Evolutionary conservation across 176 grass and related monocot genomes (phyloP).

Genomic region (Zea mays): Zm-B73-REFERENCE-NAM-5.0 NC_050103.1:124152001-124152500

Average conservation of each 20-base stretch:
- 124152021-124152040: slow-evolving; percentile 1
- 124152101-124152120: not conserved
- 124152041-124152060: not conserved
- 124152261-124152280: slow-evolving; percentile 12
- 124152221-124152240: slow-evolving; percentile 13
- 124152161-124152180: not conserved
- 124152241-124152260: not conserved
- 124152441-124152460: slow-evolving; percentile 69
- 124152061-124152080: not conserved
- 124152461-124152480: slow-evolving; percentile 71
- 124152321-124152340: not conserved
- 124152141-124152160: not conserved
- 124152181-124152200: not conserved
- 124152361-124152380: slow-evolving; percentile 19
- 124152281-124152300: slow-evolving; percentile 26
- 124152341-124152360: slow-evolving; percentile 1
- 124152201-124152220: not conserved
- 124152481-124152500: slow-evolving; percentile 74
- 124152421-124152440: slow-evolving; percentile 92
- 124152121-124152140: not conserved
- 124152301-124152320: not conserved
- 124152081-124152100: not conserved
- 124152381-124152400: slow-evolving; percentile 14
- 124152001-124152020: slow-evolving; percentile 23
- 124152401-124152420: slow-evolving; percentile 67